Percentiles rank a stretch among this genome's conserved stretches.
Evolutionary conservation across 2,329 filamentous ascomycete species (phyloP).

Genomic region (Aulographum hederae): DNA sequence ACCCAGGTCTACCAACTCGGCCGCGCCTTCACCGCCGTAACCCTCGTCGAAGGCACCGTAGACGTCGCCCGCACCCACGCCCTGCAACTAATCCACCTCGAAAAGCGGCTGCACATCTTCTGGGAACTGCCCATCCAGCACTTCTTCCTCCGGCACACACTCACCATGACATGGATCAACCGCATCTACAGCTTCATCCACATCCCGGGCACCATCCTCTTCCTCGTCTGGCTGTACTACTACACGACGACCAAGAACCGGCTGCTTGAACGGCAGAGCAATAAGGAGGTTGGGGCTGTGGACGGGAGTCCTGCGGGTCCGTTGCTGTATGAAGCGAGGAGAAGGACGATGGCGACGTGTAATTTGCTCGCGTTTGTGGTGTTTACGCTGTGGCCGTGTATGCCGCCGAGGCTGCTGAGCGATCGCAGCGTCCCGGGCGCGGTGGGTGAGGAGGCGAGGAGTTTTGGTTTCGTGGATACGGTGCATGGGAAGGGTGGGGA

Average conservation of each 20-base stretch:
- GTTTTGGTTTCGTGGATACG: conserved; percentile 40
- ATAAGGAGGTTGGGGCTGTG: conserved; percentile 17
- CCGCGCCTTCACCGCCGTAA: conserved; percentile 52
- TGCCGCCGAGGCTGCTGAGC: conserved; percentile 39
- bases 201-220: conserved; percentile 58
- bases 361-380: conserved; percentile 41
- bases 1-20: conserved; percentile 54
- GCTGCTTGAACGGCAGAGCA: not conserved
- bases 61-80: conserved; percentile 51
- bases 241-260: conserved; percentile 40
- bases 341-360: conserved; percentile 38
- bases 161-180: conserved; percentile 50
- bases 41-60: conserved; percentile 48
- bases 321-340: conserved; percentile 33
- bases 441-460: conserved; percentile 39
- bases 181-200: conserved; percentile 61
- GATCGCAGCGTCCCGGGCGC: conserved; percentile 33
- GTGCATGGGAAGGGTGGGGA: conserved; percentile 39
- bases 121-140: conserved; percentile 44
- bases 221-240: conserved; percentile 49
- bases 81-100: conserved; percentile 47
- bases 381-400: conserved; percentile 41
- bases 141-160: conserved; percentile 34
- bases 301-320: conserved; percentile 28
- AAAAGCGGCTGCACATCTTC: conserved; percentile 46